Base-by-base conservation (phyloP, 2,329 filamentous ascomycete species). In the Fusarium pseudograminearum region DNA sequence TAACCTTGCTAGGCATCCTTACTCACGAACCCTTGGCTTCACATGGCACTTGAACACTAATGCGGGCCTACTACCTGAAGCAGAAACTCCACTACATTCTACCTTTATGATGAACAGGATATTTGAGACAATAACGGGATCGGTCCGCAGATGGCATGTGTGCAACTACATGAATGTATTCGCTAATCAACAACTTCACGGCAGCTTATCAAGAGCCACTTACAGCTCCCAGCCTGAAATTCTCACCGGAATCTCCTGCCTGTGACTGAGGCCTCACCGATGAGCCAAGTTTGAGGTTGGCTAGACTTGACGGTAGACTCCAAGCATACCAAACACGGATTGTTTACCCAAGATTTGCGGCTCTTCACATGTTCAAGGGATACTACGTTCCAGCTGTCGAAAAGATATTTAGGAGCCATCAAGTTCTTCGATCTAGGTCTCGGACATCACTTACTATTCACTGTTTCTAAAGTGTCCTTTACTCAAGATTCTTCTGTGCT, bases 331-430 rank as follows among this genome's bases (percentile, higher is more conserved):
- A 44, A 24, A 44, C 33, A 44, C 55, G 45, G 31, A n/a, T 57
- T 54, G 57, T 34, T 58, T 47, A 38, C n/a, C 38, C 28, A 64
- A 41, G 41, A 45, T 52, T 56, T 74, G 70, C 47, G 71, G 73
- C 65, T 74, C 72, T 68, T 53, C 24, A 68, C 26, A 45, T 57
- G 58, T 44, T 50, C 42, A 31, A 28, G 30, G 36, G 44, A 63
- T 57, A 59, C 56, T 62, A 57, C 48, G 48, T 60, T 51, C 30
- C 47, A 54, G 26, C 38, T 11, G 28, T 51, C 42, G 46, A 38
- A 45, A 46, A 28, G 34, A 30, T 75, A 75, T 75, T 71, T 74
- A 74, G 64, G 20, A 18, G 36, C 67, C 26, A 20, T 31, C 18
- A 28, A 38, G 20, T 57, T 57, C 67, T 59, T 45, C 64, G 42